Evolutionary conservation across 2,329 filamentous ascomycete species (phyloP).

Genomic region (Mycosphaerella arachidis): DNA sequence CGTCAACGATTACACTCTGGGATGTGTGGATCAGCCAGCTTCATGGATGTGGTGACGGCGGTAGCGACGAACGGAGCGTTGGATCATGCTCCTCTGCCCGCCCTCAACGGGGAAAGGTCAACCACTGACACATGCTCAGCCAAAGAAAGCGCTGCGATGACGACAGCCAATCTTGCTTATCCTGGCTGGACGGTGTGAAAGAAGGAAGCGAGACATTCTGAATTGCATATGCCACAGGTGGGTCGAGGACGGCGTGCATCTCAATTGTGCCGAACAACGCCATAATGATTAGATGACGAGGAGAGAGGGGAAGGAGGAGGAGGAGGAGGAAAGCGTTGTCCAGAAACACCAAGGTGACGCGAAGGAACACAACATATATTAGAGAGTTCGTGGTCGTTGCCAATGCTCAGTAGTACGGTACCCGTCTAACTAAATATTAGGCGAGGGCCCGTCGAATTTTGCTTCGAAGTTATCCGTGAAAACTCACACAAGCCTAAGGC

Average conservation of each 20-base stretch:
- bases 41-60: not conserved
- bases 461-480: too few relatives aligned
- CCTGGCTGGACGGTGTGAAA: not conserved
- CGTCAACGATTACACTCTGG: not conserved
- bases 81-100: not conserved
- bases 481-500: too few relatives aligned
- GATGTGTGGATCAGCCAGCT: not conserved
- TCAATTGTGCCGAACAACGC: not conserved
- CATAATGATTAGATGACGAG: too few relatives aligned
- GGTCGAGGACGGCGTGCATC: not conserved
- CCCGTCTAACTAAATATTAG: too few relatives aligned
- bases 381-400: not conserved
- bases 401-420: too few relatives aligned
- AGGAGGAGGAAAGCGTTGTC: not conserved
- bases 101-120: not conserved
- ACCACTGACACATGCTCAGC: not conserved
- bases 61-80: not conserved
- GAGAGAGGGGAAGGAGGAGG: not conserved
- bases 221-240: not conserved
- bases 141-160: not conserved
- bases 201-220: not conserved
- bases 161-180: not conserved
- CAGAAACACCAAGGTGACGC: not conserved
- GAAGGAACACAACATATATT: not conserved
- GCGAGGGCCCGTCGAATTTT: too few relatives aligned